Percentiles rank a stretch among this genome's conserved stretches.
Evolutionary conservation across 2,329 filamentous ascomycete species (phyloP).

Genomic region (Lachnum nothofagi): DNA sequence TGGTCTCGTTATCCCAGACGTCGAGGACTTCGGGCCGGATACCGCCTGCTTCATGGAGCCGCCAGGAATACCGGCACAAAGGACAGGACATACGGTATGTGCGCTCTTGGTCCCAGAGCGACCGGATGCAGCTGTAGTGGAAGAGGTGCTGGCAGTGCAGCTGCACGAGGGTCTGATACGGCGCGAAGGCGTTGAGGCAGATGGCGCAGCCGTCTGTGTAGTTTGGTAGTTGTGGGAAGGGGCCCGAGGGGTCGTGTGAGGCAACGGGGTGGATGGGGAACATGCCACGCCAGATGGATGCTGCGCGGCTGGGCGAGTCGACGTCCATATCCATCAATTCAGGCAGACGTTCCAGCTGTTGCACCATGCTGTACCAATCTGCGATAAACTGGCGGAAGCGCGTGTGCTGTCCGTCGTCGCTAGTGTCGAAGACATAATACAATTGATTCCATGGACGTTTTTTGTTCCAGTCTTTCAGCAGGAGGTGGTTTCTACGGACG

Average conservation of each 20-base stretch:
- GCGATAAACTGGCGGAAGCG: neutral
- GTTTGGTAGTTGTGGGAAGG: neutral
- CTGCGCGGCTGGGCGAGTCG: constrained; percentile 2
- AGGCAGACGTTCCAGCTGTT: neutral
- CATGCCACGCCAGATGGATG: constrained; percentile 6
- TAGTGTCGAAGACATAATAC: constrained; percentile 16
- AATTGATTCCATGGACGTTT: constrained; percentile 17
- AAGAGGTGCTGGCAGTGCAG: constrained; percentile 19
- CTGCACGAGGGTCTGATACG: neutral
- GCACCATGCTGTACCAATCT: constrained; percentile 6
- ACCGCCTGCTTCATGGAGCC: constrained; percentile 3
- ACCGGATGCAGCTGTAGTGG: constrained; percentile 12
- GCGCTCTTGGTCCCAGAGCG: constrained; percentile 3
- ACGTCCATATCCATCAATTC: neutral
- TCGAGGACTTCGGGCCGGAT: constrained; percentile 11
- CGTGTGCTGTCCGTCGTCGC: neutral
- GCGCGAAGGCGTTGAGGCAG: constrained; percentile 6
- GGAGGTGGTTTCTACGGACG: constrained; percentile 13
- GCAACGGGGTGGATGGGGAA: constrained; percentile 17
- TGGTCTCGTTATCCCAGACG: constrained; percentile 12
- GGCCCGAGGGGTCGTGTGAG: neutral
- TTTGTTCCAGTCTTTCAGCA: constrained; percentile 20
- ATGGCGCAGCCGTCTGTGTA: constrained; percentile 7
- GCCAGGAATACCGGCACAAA: constrained; percentile 3
- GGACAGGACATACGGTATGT: constrained; percentile 5